Conservation (phyloP, 345 rosid genomes). For the Populus nigra region DNA sequence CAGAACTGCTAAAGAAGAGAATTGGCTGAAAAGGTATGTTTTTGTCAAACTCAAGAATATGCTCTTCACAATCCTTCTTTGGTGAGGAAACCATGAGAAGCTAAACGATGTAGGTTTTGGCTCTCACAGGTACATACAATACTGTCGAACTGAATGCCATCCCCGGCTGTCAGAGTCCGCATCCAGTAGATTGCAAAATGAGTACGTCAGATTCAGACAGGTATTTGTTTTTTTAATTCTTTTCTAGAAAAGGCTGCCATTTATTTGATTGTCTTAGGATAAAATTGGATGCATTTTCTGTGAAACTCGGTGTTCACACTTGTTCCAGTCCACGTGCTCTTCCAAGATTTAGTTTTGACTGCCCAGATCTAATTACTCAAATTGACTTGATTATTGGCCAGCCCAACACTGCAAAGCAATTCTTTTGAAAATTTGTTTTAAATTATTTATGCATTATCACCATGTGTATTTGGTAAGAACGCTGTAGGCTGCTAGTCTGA, state of each 20-base stretch:
- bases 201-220: slow-evolving; percentile 85
- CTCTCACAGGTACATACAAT: slow-evolving; percentile 68
- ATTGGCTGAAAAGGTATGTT: slow-evolving; percentile 84
- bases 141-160: slow-evolving; percentile 75
- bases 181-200: slow-evolving; percentile 61
- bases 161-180: slow-evolving; percentile 85
- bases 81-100: slow-evolving; percentile 8
- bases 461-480: background rate
- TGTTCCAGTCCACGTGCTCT: background rate
- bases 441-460: background rate
- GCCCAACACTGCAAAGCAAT: background rate
- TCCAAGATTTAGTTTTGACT: background rate
- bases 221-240: slow-evolving; percentile 28
- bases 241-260: background rate
- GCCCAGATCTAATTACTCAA: background rate
- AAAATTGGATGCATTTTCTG: background rate
- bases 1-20: slow-evolving; percentile 68
- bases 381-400: background rate
- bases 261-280: background rate
- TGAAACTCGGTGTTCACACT: background rate
- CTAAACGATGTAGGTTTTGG: slow-evolving; percentile 18
- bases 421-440: background rate
- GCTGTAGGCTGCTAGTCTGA: background rate
- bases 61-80: background rate
- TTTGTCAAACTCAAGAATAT: background rate